Percentiles rank a stretch among this genome's conserved stretches.
These are phyloP conservation scores for Pouteria glomerata DNA, from an alignment of 148 eudicot species.

Conservation along the genomic window DNA sequence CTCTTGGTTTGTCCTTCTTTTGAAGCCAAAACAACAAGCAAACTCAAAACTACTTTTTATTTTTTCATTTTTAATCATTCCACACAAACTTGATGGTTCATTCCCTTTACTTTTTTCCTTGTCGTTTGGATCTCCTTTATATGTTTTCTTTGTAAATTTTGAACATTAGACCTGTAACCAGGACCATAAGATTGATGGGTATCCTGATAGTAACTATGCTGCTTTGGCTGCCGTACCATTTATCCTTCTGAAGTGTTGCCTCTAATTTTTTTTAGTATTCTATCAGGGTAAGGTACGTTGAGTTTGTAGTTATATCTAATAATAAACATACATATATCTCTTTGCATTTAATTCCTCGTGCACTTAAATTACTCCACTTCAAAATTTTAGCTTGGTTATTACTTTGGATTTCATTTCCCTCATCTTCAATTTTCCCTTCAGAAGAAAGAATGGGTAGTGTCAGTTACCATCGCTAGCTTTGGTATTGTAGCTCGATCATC, in stretches of 20 bases:
- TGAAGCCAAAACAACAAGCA: neutral
- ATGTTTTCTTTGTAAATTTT: neutral
- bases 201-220: neutral
- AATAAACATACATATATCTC: neutral
- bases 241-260: neutral
- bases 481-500: neutral
- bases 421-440: neutral
- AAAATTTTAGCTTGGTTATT: slow-evolving; percentile 1
- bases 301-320: neutral
- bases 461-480: neutral
- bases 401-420: neutral
- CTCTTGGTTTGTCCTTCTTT: neutral
- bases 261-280: neutral
- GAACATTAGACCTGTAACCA: slow-evolving; percentile 1
- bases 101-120: neutral
- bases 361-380: neutral
- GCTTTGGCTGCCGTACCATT: neutral
- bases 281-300: neutral
- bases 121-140: neutral
- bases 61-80: too few relatives aligned
- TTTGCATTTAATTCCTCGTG: neutral
- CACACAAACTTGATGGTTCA: neutral
- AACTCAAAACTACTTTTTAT: too few relatives aligned
- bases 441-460: neutral
- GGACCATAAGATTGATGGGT: slow-evolving; percentile 2